These are phyloP conservation scores for Talaromyces marneffei DNA, from an alignment of 2,329 filamentous ascomycete species.

Conservation along the genomic window DNA sequence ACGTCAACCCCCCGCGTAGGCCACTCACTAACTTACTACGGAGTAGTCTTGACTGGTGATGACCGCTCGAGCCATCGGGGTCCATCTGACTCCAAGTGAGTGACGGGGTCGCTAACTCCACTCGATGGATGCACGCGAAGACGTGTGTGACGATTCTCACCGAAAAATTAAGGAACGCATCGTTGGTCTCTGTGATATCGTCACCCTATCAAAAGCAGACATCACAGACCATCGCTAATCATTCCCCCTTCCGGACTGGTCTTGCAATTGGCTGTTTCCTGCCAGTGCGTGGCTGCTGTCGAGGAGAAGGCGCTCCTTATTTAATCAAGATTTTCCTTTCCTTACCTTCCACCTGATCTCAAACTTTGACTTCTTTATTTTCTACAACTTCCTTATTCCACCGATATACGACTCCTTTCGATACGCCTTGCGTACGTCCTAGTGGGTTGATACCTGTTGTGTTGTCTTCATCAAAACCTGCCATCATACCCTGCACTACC, in stretches of 20 bases:
- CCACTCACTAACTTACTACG: not conserved
- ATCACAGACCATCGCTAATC: not conserved
- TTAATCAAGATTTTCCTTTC: not conserved
- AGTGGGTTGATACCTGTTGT: not conserved
- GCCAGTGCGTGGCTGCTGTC: not conserved
- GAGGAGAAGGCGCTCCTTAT: not conserved
- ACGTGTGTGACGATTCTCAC: not conserved
- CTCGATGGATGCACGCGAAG: not conserved
- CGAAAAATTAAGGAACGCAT: not conserved
- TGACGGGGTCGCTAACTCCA: not conserved
- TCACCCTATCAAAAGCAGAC: not conserved
- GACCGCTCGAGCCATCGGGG: not conserved
- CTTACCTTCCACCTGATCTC: not conserved
- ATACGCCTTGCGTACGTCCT: not conserved
- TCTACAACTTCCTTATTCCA: not conserved
- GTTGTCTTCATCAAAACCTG: not conserved
- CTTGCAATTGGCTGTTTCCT: not conserved
- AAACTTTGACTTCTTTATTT: not conserved
- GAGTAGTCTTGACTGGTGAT: not conserved
- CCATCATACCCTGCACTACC: not conserved
- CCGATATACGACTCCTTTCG: not conserved
- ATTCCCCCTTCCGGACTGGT: not conserved
- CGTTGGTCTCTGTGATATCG: not conserved
- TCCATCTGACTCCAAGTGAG: not conserved
- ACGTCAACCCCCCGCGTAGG: not conserved